Base-by-base conservation (phyloP, 2,329 filamentous ascomycete genomes). In the Allantophomopsis cytisporea region DNA sequence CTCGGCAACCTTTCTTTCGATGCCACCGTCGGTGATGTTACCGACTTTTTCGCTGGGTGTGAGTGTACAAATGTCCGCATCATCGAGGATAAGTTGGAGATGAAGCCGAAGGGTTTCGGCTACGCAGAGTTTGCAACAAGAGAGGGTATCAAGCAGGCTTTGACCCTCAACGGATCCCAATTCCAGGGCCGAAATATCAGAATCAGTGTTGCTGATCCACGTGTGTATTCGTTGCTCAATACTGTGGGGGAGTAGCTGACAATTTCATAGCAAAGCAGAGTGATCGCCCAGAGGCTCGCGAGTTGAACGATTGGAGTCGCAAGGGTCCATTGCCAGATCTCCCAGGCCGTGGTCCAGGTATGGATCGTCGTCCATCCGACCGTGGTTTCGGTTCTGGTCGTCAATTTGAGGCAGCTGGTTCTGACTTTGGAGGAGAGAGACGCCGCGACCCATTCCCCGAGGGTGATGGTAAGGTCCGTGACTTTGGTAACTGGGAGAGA, bases 1-100 rank as follows among this genome's bases (percentile, higher is more conserved):
- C 72, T 98, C 44, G 91, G 91, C 55, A 98, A 98, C 59, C 75
- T 98, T 44, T 91, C 89, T 37, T 98, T 95, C 63, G 89, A 98
- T 58, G 84, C 88, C 41, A 91, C 84, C 39, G 73, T 76, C 47
- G 82, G 79, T 50, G 82, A 88, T 53, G 80, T 98, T 46, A 78
- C 72, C 51, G 83, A 87, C 39, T 91, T 96, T 57, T 94, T 98
- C 57, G 65, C 70, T 39, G 84, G 72, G 41, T 95, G 89, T 60
- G 74, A 86, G 47, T 80, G 95, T 51, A 83, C 83, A 49, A 95
- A 78, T 58, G 86, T 98, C 49, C 84, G 91, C 54, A 87, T 98
- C 53, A 94, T 98, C 47, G 89, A 95, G 66, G 93, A 98, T 63
- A 91, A 89, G 57, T 72, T 94, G 60, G 83, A 91, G 57, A 78